phyloP scores from a whole-genome alignment of 371 early-diverging fungal genomes.

The Globomyces sp. region DNA sequence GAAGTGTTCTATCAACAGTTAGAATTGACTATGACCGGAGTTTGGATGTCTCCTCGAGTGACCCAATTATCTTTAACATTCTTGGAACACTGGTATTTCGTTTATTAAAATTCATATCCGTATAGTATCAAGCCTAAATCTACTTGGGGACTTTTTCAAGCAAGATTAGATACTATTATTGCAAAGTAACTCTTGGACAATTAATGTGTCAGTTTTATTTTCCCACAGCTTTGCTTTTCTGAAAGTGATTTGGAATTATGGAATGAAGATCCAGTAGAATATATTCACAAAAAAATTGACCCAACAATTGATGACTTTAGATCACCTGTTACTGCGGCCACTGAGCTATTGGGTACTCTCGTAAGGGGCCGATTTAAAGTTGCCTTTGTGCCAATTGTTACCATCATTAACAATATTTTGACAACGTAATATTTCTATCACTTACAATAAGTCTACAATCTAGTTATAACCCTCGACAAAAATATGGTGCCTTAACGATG shows the following conservation, averaged over 20 bases:
- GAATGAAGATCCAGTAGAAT: conserved; percentile 89
- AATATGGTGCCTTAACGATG: conserved; percentile 88
- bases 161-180: conserved; percentile 55
- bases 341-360: conserved; percentile 67
- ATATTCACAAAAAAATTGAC: conserved; percentile 75
- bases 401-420: conserved; percentile 69
- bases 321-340: conserved; percentile 66
- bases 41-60: conserved; percentile 39
- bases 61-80: conserved; percentile 38
- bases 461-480: conserved; percentile 56
- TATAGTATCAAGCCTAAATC: conserved; percentile 67
- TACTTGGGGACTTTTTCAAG: conserved; percentile 86
- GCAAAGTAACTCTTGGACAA: no score
- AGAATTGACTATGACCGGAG: conserved; percentile 52
- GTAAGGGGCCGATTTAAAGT: conserved; percentile 72
- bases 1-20: conserved; percentile 75
- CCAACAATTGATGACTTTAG: conserved; percentile 71
- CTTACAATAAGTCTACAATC: background rate
- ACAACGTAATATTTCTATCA: background rate
- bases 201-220: conserved; percentile 78
- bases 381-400: conserved; percentile 73
- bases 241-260: conserved; percentile 81
- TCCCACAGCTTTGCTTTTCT: conserved; percentile 84
- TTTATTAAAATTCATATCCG: no score
- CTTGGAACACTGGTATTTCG: conserved; percentile 41